Evolutionary conservation across 2,329 filamentous ascomycete genomes (phyloP), one percentile per base, ranked within the genome.

Genomic region (Trichophyton schoenleinii): DNA sequence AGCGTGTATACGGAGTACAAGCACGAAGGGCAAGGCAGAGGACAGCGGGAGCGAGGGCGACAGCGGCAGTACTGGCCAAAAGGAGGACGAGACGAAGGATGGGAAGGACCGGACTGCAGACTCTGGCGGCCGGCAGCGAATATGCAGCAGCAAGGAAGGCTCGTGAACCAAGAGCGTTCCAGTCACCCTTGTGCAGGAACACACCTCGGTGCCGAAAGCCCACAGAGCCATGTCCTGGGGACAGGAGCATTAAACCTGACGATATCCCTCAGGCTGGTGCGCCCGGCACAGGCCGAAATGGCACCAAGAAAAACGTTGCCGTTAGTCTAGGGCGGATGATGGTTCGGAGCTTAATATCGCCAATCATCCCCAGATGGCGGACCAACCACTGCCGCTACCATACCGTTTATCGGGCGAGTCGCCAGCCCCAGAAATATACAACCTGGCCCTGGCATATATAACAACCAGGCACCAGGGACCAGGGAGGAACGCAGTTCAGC

Each of bases 211-310:
- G 41, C 46, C 44, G 44, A 20, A 20, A 25, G 44, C 20, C 22
- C 18, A 49, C 41, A 49, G 20, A 49, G 8, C 44, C 18, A 48
- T 48, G 46, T 28, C 22, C 20, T 28, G 46, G 46, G 22, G 46
- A 25, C 46, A 28, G 46, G 46, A 49, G 46, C 20, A 15, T 49
- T 44, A 20, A 28, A 22, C 15, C 20, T 49, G 46, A 49, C 49
- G 49, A 55, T 55, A 13, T 55, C 25, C 31, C 49, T 31, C 25
- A 34, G 7, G 49, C 49, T 36, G 25, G 49, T 55, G 49, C 49
- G 34, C 25, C 49, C 49, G 49, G 49, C 31, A 55, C 49, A 55
- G 49, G 49, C 49, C 49, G 49, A 55, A 55, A n/a, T 55, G 49
- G 49, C 49, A 28, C 46, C 46, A 28, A 49, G 46, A 49, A 48